Evolutionary conservation across 2,329 filamentous ascomycete species (phyloP).

Genomic region (Pseudocercospora eumusae): DNA sequence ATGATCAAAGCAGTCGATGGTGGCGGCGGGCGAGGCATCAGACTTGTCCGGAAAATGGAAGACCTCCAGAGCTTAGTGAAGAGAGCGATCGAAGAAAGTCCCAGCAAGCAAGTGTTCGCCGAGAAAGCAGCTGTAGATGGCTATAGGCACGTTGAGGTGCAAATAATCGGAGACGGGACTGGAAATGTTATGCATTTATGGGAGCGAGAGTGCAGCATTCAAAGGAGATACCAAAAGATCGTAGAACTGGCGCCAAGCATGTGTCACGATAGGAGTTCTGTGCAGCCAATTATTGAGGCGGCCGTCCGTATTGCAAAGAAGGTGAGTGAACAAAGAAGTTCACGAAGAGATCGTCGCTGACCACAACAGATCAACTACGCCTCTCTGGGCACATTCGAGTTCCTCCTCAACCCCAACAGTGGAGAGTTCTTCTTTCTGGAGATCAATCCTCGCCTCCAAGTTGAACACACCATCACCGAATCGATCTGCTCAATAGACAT

Average conservation of each 20-base stretch:
- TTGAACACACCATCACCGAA: slow-evolving; percentile 65
- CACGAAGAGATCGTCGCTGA: slow-evolving; percentile 5
- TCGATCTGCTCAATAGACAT: slow-evolving; percentile 57
- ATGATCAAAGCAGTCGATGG: slow-evolving; percentile 68
- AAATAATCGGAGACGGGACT: slow-evolving; percentile 59
- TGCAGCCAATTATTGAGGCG: slow-evolving; percentile 55
- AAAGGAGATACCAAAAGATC: slow-evolving; percentile 62
- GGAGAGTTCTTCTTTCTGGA: slow-evolving; percentile 61
- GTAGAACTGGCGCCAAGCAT: slow-evolving; percentile 61
- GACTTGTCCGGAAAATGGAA: slow-evolving; percentile 50
- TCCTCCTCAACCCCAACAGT: slow-evolving; percentile 56
- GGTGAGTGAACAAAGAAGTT: slow-evolving; percentile 35
- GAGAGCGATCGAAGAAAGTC: slow-evolving; percentile 60
- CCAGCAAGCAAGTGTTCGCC: slow-evolving; percentile 59
- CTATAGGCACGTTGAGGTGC: slow-evolving; percentile 63
- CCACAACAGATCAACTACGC: slow-evolving; percentile 52
- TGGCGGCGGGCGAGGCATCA: slow-evolving; percentile 62
- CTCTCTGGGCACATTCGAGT: slow-evolving; percentile 66
- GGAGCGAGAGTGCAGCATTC: slow-evolving; percentile 63
- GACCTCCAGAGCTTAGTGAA: slow-evolving; percentile 52
- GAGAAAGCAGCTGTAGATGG: slow-evolving; percentile 65
- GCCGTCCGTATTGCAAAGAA: slow-evolving; percentile 55
- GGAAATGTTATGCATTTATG: slow-evolving; percentile 58
- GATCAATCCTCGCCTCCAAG: slow-evolving; percentile 62
- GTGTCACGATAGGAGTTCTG: slow-evolving; percentile 48